These are phyloP conservation scores for Cladosporium sp. DNA, from an alignment of 2,329 filamentous ascomycete species.

Conservation along the genomic window DNA sequence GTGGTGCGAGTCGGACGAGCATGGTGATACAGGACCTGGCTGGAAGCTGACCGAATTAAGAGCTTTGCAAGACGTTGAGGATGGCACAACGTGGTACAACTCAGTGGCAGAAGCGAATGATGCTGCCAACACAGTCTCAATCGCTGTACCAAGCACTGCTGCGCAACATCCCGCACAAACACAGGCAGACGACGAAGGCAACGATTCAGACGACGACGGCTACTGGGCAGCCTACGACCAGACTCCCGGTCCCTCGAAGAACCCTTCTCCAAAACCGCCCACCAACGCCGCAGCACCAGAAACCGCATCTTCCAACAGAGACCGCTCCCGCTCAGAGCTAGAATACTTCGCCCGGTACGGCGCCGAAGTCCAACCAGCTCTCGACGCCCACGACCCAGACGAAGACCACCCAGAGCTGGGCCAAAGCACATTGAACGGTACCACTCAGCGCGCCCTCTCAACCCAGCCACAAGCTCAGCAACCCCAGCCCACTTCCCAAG, in stretches of 20 bases:
- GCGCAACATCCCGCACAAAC: neutral
- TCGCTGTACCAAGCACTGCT: conserved; percentile 16
- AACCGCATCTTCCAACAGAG: conserved; percentile 18
- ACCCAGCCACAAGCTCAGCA: neutral
- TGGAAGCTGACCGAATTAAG: conserved; percentile 74
- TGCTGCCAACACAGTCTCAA: conserved; percentile 21
- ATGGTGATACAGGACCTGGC: conserved; percentile 56
- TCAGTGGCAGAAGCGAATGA: conserved; percentile 63
- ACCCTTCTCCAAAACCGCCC: conserved; percentile 62
- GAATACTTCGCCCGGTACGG: conserved; percentile 78
- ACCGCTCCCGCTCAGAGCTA: conserved; percentile 54
- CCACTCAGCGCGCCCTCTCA: conserved; percentile 8
- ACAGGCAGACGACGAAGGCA: conserved; percentile 38
- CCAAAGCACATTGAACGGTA: conserved; percentile 56
- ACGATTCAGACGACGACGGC: conserved; percentile 71
- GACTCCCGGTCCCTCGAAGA: conserved; percentile 64
- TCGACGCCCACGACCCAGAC: conserved; percentile 80
- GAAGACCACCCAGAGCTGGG: conserved; percentile 56
- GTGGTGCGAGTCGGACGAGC: conserved; percentile 67
- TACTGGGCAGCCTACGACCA: conserved; percentile 80
- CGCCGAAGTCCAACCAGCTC: conserved; percentile 71
- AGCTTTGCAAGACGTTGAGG: conserved; percentile 55
- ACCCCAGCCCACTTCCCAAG: neutral
- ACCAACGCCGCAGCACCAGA: conserved; percentile 21
- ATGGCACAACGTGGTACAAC: conserved; percentile 59